Base-by-base conservation (phyloP, 2,329 filamentous ascomycete genomes). In the Colletotrichum liaoningense region DNA sequence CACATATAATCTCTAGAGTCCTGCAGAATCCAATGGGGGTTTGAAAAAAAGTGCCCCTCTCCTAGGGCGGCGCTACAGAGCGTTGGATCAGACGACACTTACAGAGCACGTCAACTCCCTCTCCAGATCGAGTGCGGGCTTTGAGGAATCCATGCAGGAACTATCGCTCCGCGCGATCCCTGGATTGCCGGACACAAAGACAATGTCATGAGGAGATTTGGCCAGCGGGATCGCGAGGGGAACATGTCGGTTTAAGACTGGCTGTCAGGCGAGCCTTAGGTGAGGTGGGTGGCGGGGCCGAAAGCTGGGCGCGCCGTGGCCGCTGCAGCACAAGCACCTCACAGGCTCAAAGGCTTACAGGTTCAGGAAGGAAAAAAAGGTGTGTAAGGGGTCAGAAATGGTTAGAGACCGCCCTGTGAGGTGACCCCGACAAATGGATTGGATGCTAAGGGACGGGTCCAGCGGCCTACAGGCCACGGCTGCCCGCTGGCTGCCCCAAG, bases 31-130 rank as follows among this genome's bases (percentile, higher is more conserved):
- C 33, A 49, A 22, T 49, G 42, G 42, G 42, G 42, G 19, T 49
- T 49, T 9, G 8, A 11, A 24, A 33, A 16, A 38, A 49, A 30
- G 38, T 67, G 63, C 56, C 67, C 71, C 71, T 71, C 28, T 67
- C 30, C 67, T 77, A 65, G 70, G 71, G 63, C 38, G 56, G 33
- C 58, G 55, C 56, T 64, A 70, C 69, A 46, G 11, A 33, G 22
- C 42, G 24, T 22, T 28, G 24, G 63, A 56, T 65, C 49, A 14
- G 63, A 66, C 38, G 62, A 49, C 19, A 90, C 93, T 85, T 89
- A 98, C 95, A 81, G 96, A 97, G 86, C 96, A 98, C 67, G 93
- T 95, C 85, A 98, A 87, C 89, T 99, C 97, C 83, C 93, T 96
- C 86, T 98, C 97, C 78, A 98, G 88, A 83, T 97, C 94, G 79